Evolutionary conservation across 1,139 yeast species (phyloP).

Genomic region (Candida smagusa): DNA sequence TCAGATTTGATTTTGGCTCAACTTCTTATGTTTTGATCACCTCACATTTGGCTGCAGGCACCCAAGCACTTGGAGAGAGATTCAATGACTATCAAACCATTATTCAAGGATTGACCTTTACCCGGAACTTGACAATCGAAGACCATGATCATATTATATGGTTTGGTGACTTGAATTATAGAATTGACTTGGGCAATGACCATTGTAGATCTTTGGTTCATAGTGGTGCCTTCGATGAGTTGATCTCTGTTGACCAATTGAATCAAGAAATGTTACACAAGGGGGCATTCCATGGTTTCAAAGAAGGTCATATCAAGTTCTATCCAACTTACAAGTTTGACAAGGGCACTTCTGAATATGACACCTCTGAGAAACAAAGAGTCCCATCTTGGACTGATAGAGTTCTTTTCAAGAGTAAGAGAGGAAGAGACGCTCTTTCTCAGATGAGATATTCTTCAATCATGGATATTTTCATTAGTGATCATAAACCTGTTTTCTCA

Average conservation of each 20-base stretch:
- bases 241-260: slow-evolving; percentile 78
- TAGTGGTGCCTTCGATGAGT: slow-evolving; percentile 41
- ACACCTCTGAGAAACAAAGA: slow-evolving; percentile 86
- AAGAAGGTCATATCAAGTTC: slow-evolving; percentile 69
- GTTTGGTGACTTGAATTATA: slow-evolving; percentile 95
- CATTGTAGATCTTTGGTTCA: slow-evolving; percentile 61
- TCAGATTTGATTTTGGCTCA: slow-evolving; percentile 71
- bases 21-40: slow-evolving; percentile 82
- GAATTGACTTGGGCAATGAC: slow-evolving; percentile 75
- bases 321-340: slow-evolving; percentile 94
- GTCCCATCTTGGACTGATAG: slow-evolving; percentile 98
- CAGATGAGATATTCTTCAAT: slow-evolving; percentile 62
- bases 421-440: slow-evolving; percentile 40
- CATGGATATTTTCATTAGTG: slow-evolving; percentile 63
- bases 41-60: slow-evolving; percentile 94
- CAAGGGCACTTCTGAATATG: slow-evolving; percentile 79
- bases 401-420: slow-evolving; percentile 48
- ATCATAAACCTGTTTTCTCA: slow-evolving; percentile 89
- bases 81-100: slow-evolving; percentile 85
- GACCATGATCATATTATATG: slow-evolving; percentile 88
- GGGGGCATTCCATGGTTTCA: slow-evolving; percentile 83
- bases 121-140: slow-evolving; percentile 62
- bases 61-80: slow-evolving; percentile 78
- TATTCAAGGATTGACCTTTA: slow-evolving; percentile 71
- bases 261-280: slow-evolving; percentile 65